phyloP scores from a whole-genome alignment of 1,284 basidiomycete species.

The Mycena sp. region DNA sequence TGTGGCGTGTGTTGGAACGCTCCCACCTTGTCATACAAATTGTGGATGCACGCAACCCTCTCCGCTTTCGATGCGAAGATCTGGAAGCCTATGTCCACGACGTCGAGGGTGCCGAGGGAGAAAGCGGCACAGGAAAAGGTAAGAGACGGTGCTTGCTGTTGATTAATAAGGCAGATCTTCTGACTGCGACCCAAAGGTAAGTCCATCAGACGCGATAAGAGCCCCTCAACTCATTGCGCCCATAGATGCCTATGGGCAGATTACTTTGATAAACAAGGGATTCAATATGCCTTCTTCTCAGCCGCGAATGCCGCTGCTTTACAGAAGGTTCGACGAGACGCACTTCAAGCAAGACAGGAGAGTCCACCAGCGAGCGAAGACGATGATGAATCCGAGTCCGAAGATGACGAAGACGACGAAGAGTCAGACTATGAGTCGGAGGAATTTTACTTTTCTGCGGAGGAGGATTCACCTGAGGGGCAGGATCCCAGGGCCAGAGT shows the following conservation, averaged over 20 bases:
- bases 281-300: slow-evolving; percentile 96
- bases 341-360: slow-evolving; percentile 36
- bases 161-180: slow-evolving; percentile 96
- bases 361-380: slow-evolving; percentile 21
- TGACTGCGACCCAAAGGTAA: slow-evolving; percentile 89
- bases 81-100: slow-evolving; percentile 88
- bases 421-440: slow-evolving; percentile 35
- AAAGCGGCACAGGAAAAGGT: slow-evolving; percentile 79
- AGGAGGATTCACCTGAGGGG: slow-evolving; percentile 63
- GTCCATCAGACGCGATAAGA: neutral
- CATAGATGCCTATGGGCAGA: slow-evolving; percentile 80
- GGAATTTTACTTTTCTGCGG: slow-evolving; percentile 55
- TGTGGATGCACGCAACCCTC: slow-evolving; percentile 93
- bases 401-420: slow-evolving; percentile 38
- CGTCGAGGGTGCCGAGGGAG: slow-evolving; percentile 81
- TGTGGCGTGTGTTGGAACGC: slow-evolving; percentile 95
- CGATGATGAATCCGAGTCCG: slow-evolving; percentile 42
- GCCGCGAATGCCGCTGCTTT: slow-evolving; percentile 90
- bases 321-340: slow-evolving; percentile 77
- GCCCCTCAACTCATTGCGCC: neutral
- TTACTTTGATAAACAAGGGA: slow-evolving; percentile 86
- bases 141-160: slow-evolving; percentile 83
- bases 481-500: slow-evolving; percentile 82
- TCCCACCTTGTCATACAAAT: slow-evolving; percentile 96
- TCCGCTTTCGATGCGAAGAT: slow-evolving; percentile 92